Percentiles rank a stretch among this genome's conserved stretches.
Conservation (phyloP, 2,329 filamentous ascomycete species). For the Aspergillus candidus region DNA sequence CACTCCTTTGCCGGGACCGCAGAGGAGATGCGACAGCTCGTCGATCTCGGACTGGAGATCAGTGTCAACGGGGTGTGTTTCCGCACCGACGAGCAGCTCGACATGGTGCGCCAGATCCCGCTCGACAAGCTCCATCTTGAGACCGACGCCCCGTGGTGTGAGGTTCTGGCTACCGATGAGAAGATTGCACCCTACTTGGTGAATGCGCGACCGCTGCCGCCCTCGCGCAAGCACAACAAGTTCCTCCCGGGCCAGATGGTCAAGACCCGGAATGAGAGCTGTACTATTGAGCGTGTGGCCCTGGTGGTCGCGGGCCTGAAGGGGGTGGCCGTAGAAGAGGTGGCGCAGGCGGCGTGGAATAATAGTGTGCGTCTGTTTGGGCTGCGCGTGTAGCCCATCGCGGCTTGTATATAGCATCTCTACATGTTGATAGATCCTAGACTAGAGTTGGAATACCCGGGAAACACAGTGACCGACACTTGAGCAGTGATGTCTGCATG, state of each 20-base stretch:
- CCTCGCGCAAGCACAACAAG: slow-evolving; percentile 46
- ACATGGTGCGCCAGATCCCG: slow-evolving; percentile 41
- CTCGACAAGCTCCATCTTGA: slow-evolving; percentile 42
- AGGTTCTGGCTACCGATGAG: slow-evolving; percentile 35
- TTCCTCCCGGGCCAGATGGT: slow-evolving; percentile 44
- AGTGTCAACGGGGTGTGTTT: slow-evolving; percentile 50
- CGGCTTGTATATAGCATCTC: no score
- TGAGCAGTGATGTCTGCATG: not conserved
- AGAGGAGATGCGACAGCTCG: slow-evolving; percentile 37
- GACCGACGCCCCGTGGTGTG: slow-evolving; percentile 47
- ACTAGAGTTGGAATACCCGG: no score
- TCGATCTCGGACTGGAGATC: slow-evolving; percentile 37
- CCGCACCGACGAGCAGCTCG: slow-evolving; percentile 31
- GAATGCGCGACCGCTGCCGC: slow-evolving; percentile 34
- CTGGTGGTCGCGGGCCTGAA: slow-evolving; percentile 46
- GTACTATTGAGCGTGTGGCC: slow-evolving; percentile 44
- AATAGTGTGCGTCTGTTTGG: slow-evolving; percentile 35
- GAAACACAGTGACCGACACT: not conserved
- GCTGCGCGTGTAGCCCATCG: not conserved
- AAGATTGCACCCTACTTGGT: slow-evolving; percentile 38
- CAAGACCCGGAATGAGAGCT: slow-evolving; percentile 47
- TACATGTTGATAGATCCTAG: no score
- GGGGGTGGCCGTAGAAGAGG: slow-evolving; percentile 38
- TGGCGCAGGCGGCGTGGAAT: slow-evolving; percentile 36
- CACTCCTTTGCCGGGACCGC: slow-evolving; percentile 81